A percentile compares a stretch with the other conserved stretches of the same genome.
Evolutionary conservation across 805 yeast genomes (phyloP).

Genomic region (Kluyveromyces lactis): DNA sequence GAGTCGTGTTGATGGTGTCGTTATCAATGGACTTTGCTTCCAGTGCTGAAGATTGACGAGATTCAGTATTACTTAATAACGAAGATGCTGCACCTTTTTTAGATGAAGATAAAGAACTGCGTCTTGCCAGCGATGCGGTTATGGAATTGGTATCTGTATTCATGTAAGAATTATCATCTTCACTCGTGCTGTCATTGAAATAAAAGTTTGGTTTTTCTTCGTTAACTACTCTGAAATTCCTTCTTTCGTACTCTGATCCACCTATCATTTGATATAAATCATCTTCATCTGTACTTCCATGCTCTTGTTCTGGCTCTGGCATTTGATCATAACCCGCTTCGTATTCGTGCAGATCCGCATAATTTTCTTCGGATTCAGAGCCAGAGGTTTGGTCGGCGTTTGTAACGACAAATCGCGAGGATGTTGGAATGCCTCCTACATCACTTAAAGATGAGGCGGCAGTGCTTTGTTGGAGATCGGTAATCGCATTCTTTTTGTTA

Average conservation of each 20-base stretch:
- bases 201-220: conserved; percentile 24
- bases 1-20: not conserved
- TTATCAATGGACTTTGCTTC: not conserved
- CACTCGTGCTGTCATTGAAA: conserved; percentile 14
- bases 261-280: not conserved
- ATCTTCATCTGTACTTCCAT: not conserved
- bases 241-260: conserved; percentile 5
- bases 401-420: not conserved
- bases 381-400: not conserved
- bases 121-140: not conserved
- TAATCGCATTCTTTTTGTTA: not conserved
- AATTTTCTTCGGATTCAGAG: not conserved
- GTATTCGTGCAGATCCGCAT: not conserved
- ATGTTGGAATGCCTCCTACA: not conserved
- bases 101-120: not conserved
- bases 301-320: not conserved
- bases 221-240: conserved; percentile 25
- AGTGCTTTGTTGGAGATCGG: not conserved
- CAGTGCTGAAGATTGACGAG: not conserved
- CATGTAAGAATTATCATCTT: conserved; percentile 4
- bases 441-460: not conserved
- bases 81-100: not conserved
- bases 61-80: not conserved
- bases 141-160: not conserved
- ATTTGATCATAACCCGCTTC: not conserved